Conservation (phyloP, 352 stramenopile genomes). For the Blastocystis sp. region DNA sequence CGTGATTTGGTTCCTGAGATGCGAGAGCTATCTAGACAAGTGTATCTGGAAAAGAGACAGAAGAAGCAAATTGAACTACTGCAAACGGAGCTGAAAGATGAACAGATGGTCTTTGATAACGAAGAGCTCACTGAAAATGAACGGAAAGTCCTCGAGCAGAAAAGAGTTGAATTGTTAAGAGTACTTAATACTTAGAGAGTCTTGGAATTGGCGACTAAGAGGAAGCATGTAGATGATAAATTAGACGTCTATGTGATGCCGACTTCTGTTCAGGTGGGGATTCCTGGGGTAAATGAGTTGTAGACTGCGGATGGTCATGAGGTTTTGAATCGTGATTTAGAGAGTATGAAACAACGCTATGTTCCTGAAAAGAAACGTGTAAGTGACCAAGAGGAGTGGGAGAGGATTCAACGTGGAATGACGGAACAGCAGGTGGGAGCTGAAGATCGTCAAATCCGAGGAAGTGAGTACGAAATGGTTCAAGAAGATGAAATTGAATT, state of each 20-base stretch:
- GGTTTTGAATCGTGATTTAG: constrained; percentile 3
- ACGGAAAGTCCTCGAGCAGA: constrained; percentile 67
- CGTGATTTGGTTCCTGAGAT: neutral
- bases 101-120: constrained; percentile 75
- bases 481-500: constrained; percentile 99
- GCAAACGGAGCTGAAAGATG: constrained; percentile 79
- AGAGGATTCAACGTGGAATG: constrained; percentile 86
- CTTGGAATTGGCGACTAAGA: constrained; percentile 81
- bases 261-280: constrained; percentile 15
- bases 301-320: constrained; percentile 26
- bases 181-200: constrained; percentile 80
- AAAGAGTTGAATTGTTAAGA: constrained; percentile 69
- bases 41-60: constrained; percentile 94
- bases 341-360: constrained; percentile 16
- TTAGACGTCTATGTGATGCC: constrained; percentile 64
- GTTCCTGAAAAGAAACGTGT: neutral
- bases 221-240: constrained; percentile 72
- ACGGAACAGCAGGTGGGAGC: constrained; percentile 80
- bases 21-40: constrained; percentile 80
- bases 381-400: constrained; percentile 96
- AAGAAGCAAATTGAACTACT: constrained; percentile 92
- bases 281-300: neutral
- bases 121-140: constrained; percentile 70
- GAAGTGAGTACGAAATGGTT: constrained; percentile 89
- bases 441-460: constrained; percentile 76